Evolutionary conservation across 2,329 filamentous ascomycete species (phyloP), one percentile per base, ranked within the genome.

Genomic region (Escovopsis weberi): DNA sequence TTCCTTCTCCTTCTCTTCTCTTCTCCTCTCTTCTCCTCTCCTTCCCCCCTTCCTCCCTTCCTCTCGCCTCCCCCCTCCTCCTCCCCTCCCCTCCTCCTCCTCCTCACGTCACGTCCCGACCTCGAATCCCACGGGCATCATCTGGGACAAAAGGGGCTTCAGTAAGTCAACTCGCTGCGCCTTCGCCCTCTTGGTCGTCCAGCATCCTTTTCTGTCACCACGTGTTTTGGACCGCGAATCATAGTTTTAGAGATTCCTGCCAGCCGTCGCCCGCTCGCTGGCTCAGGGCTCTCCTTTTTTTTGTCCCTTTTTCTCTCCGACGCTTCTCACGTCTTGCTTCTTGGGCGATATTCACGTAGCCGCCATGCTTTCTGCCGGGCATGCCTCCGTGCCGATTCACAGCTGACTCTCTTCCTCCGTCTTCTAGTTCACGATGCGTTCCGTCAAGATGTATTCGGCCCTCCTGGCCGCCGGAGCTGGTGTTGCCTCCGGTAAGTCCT

Each of bases 401-500:
- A 44, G 38, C 44, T 46, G 15, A 46, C 42, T 12, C 33, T 23
- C 28, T 23, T 12, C 28, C 32, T 6, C 11, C 28, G 11, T 32
- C 10, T 38, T 36, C 43, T 46, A 62, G 59, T 52, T 53, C 62
- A 69, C 54, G 55, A 72, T 72, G 69, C 63, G 61, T 59, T 64
- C 59, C 54, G 57, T 62, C 55, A 61, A 64, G 53, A 43, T 69
- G 47, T 53, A 69, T 43, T 61, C 67, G 49, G 68, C 66, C 56
- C 52, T 65, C 44, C 55, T 65, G 63, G 68, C 65, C 40, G 45
- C 70, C 39, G 56, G 60, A 42, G 54, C 56, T 40, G 52, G 60
- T 48, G 51, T 67, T 39, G 64, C 59, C 32, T 64, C 65, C 42
- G 67, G 69, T 71, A 56, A 50, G 66, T 54, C 5, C 8, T 11